Conservation (phyloP, 164 flowering plant species). For the Buxus sempervirens region DNA sequence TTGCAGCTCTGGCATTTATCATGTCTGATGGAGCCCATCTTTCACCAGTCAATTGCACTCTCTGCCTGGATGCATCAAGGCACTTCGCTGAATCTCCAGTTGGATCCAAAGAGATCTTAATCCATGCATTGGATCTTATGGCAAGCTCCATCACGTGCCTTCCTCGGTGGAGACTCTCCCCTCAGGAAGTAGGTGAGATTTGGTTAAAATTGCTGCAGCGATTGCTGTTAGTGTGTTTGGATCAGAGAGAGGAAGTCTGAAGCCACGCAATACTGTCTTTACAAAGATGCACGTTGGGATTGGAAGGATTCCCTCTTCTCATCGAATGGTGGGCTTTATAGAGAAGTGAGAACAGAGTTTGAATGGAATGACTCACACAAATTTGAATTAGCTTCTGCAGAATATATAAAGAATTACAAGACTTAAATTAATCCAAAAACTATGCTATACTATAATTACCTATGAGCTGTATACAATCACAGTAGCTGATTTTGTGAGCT, state of each 20-base stretch:
- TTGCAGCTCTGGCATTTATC: slow-evolving; percentile 16
- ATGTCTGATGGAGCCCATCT: slow-evolving; percentile 6
- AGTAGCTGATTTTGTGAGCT: too few species aligned
- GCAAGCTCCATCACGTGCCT: slow-evolving; percentile 15
- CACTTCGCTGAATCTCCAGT: slow-evolving; percentile 46
- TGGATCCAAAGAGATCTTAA: slow-evolving; percentile 30
- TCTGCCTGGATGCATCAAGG: slow-evolving; percentile 36
- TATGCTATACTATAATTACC: too few species aligned
- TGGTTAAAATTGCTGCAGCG: slow-evolving; percentile 38
- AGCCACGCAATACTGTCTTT: slow-evolving; percentile 28
- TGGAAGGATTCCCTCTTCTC: too few species aligned
- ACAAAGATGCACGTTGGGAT: slow-evolving; percentile 22
- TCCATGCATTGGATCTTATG: slow-evolving; percentile 33
- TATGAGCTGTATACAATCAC: too few species aligned
- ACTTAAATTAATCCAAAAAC: too few species aligned
- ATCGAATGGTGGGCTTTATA: too few species aligned
- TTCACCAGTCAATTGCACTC: slow-evolving; percentile 28
- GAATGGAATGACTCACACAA: too few species aligned
- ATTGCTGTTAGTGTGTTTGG: slow-evolving; percentile 35
- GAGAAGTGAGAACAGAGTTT: too few species aligned
- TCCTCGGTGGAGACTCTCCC: slow-evolving; percentile 20
- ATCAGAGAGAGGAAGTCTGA: slow-evolving; percentile 39
- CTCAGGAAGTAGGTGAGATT: slow-evolving; percentile 39
- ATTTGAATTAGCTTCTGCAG: too few species aligned
- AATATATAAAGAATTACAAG: too few species aligned